Percentiles rank a stretch among this genome's conserved stretches.
These are phyloP conservation scores for Colletotrichum sp. DNA, from an alignment of 2,329 filamentous ascomycete species.

Conservation along the genomic window DNA sequence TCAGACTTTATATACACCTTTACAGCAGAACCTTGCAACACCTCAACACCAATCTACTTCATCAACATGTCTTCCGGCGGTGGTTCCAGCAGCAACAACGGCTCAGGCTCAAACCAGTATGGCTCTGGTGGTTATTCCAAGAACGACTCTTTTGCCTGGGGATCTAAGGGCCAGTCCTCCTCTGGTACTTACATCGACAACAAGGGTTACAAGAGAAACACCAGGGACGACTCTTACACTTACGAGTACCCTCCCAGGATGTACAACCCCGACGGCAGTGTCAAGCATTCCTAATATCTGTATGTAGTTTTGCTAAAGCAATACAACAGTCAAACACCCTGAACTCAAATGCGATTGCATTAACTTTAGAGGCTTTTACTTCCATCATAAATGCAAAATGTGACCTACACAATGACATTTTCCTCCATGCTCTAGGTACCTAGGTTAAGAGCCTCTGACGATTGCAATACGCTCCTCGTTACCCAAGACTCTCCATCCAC, in stretches of 20 bases:
- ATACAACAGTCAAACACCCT: background rate
- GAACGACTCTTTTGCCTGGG: background rate
- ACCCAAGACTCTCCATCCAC: background rate
- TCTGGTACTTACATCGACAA: background rate
- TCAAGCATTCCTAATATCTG: background rate
- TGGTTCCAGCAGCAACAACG: background rate
- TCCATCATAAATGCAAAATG: background rate
- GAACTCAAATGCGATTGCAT: background rate
- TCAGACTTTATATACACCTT: background rate
- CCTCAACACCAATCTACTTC: background rate
- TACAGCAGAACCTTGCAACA: background rate
- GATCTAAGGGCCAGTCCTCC: background rate
- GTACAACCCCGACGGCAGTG: background rate
- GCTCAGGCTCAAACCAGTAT: background rate
- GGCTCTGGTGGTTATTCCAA: background rate
- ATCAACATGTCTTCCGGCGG: background rate
- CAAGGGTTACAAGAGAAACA: background rate
- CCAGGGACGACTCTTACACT: background rate
- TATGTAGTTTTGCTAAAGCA: background rate
- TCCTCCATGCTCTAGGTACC: background rate
- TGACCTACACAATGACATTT: rapidly evolving
- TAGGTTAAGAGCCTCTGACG: rapidly evolving
- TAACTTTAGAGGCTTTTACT: background rate
- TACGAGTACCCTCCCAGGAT: background rate
- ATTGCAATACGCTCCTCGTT: background rate